Percentiles rank a stretch among this genome's conserved stretches.
These are phyloP conservation scores for Tothia fuscella DNA, from an alignment of 2,329 filamentous ascomycete genomes.

Conservation along the genomic window DNA sequence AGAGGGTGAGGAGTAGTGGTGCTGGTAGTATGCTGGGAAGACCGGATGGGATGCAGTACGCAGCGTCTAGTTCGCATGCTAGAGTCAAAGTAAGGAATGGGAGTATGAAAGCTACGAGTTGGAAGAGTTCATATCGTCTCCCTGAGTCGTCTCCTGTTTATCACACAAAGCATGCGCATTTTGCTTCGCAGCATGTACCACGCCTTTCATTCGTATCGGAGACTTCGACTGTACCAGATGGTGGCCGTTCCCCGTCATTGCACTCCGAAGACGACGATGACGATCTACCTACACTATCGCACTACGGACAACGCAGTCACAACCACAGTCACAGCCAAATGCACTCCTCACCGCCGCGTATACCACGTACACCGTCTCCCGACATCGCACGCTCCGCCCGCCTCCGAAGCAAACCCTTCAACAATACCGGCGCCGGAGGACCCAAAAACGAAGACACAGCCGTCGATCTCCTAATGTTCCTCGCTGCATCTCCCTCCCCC, in stretches of 20 bases:
- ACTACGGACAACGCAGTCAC: conserved; percentile 48
- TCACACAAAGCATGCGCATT: conserved; percentile 7
- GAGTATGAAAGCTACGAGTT: conserved; percentile 46
- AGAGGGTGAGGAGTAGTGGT: conserved; percentile 16
- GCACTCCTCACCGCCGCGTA: conserved; percentile 66
- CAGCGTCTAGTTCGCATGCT: conserved; percentile 45
- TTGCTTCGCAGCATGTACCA: conserved; percentile 52
- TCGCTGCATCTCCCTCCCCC: conserved; percentile 84
- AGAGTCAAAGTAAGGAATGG: conserved; percentile 52
- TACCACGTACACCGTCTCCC: conserved; percentile 30
- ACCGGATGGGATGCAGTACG: conserved; percentile 13
- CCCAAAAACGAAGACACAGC: conserved; percentile 66
- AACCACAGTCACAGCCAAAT: too few species aligned
- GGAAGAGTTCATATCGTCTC: conserved; percentile 66
- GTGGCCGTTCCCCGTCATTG: conserved; percentile 46
- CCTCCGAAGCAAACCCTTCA: conserved; percentile 27
- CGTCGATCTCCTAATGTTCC: conserved; percentile 73
- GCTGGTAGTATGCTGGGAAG: conserved; percentile 16
- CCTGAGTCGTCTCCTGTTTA: conserved; percentile 45
- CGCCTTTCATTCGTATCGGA: conserved; percentile 70
- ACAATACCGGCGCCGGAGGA: conserved; percentile 28
- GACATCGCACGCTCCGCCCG: conserved; percentile 28
- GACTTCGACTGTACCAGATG: conserved; percentile 54
- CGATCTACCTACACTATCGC: conserved; percentile 62
- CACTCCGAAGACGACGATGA: conserved; percentile 70